Evolutionary conservation across 1,139 yeast genomes (phyloP), one percentile per base, ranked within the genome.

Genomic region (Maudiozyma humilis): DNA sequence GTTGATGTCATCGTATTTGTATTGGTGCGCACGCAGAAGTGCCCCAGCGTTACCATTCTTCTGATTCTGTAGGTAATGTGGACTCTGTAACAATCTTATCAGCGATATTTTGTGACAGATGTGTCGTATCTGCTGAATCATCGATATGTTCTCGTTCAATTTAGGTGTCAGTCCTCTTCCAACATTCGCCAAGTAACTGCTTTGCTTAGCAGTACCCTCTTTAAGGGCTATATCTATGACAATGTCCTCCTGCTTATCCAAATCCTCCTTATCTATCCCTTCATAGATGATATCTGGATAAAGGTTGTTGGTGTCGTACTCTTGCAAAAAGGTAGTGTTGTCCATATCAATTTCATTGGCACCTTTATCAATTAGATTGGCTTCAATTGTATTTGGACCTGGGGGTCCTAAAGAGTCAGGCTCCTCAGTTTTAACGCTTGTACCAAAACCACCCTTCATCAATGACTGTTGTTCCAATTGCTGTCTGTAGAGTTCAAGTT

Each of bases 81-180:
- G 56, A 49, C 80, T 86, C 23, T 88, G 89, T 59, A 91, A 95
- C 87, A 91, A 82, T 62, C 96, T 73, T 48, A 93, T 84, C 42
- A 89, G 69, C 2, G 94, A 82, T 27, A 93, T 86, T 61, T 89
- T 89, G 66, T 87, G 85, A 61, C 97, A 89, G 3, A 86, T 72
- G 56, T 80, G 83, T 45, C 98, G 71, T 32, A 93, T 85, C 54
- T 86, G 88, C 65, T 89, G 96, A 71, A 91, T 86, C 53, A 82
- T 77, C 3, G 72, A 67, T 41, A 93, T 80, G 54, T 88, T 91
- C 15, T 74, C 73, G 51, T 75, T 71, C 47, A 86, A 70, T 13
- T 78, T 68, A 13, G 74, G 72, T 48, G 80, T 78, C 44, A 87
- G 68, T 0, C 95, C 95, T 20, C 68, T 64, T 32, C 72, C 69